These are phyloP conservation scores for Yamadazyma diospyri DNA, from an alignment of 1,139 yeast species.

Conservation along the genomic window DNA sequence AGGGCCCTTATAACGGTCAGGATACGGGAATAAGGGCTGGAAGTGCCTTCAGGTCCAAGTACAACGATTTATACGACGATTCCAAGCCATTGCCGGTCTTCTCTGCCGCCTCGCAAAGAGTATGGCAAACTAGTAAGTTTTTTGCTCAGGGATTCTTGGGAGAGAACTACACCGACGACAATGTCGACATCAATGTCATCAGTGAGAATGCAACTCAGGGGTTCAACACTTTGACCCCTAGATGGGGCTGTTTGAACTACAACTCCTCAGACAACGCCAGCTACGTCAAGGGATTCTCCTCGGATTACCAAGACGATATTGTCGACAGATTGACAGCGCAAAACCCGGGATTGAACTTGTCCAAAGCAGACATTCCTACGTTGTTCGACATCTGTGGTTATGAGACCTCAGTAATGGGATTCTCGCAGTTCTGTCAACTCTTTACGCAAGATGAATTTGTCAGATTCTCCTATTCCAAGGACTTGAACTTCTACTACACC, in stretches of 20 bases:
- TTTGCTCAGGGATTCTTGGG: constrained; percentile 31
- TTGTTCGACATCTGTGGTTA: constrained; percentile 49
- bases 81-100: constrained; percentile 26
- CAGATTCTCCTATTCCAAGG: constrained; percentile 40
- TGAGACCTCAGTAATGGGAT: constrained; percentile 49
- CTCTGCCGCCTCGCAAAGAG: constrained; percentile 30
- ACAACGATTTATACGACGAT: constrained; percentile 21
- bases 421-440: constrained; percentile 47
- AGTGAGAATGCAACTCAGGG: constrained; percentile 24
- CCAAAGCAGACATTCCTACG: constrained; percentile 36
- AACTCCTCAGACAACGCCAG: constrained; percentile 12
- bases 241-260: constrained; percentile 23
- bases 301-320: constrained; percentile 34
- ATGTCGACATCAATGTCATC: constrained; percentile 19
- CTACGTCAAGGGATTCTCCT: constrained; percentile 16
- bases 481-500: constrained; percentile 44
- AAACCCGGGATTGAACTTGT: constrained; percentile 38
- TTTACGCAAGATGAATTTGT: constrained; percentile 50
- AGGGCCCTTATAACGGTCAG: constrained; percentile 24
- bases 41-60: constrained; percentile 27
- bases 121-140: constrained; percentile 25
- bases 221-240: constrained; percentile 27
- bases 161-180: constrained; percentile 16
- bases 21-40: constrained; percentile 30
- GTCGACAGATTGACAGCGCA: constrained; percentile 35